Evolutionary conservation across 352 stramenopile species (phyloP), one percentile per base, ranked within the genome.

Genomic region (Pythium chondricola): DNA sequence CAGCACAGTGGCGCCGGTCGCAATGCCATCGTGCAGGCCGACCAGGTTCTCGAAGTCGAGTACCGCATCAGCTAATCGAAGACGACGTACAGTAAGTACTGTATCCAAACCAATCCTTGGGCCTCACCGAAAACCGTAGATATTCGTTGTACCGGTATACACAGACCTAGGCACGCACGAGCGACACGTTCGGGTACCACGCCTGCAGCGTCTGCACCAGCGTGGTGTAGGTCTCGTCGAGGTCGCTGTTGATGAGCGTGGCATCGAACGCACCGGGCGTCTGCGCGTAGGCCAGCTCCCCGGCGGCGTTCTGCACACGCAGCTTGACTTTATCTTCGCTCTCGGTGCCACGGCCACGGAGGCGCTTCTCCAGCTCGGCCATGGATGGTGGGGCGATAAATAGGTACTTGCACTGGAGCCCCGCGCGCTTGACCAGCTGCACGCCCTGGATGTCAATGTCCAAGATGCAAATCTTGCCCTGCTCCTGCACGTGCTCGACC

Each of bases 361-460:
- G 68, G 25, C 97, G 78, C 55, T 83, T 71, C 75, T 99, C 95
- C 8, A 99, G 73, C 53, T 95, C 83, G 40, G 90, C 88, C 65
- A 98, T 91, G 13, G 85, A 97, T 3, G 96, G 96, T 27, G 97
- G 95, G 38, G 93, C 77, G 61, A 99, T 97, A 60, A 98, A 99
- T 27, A 99, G 70, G 61, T 92, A 99, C 48, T 97, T 94, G 36
- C 88, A 82, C 24, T 75, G 49, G n/a, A 98, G 63, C n/a, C 77
- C 70, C 25, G 78, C 80, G 59, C 64, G 61, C 61, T 95, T 98
- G 21, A 98, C 93, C 56, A 90, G 92, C 61, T 96, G 78, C 16
- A 98, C 95, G 26, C 97, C 97, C 67, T 99, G 95, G 41, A 98
- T 88, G 60, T 99, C 97, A 51, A 99, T 99, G 71, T 99, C 97